Conservation (phyloP, 768 basidiomycete species). For the Sporobolomyces roseus region DNA sequence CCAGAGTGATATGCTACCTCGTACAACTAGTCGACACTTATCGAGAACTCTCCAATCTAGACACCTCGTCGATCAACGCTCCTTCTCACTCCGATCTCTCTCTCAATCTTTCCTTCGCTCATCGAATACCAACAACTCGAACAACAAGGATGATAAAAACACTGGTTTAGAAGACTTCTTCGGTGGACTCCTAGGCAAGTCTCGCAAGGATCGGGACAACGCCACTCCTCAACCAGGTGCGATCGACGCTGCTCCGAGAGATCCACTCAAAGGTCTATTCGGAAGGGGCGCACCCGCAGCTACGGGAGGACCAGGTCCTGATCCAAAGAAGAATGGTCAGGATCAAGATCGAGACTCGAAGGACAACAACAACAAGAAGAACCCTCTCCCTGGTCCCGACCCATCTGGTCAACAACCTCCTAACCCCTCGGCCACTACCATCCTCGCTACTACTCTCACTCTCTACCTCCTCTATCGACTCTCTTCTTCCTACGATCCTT, state of each 20-base stretch:
- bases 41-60: background rate
- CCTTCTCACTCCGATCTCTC: constrained; percentile 1
- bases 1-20: background rate
- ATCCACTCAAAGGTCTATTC: constrained; percentile 26
- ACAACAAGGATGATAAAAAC: constrained; percentile 4
- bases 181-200: constrained; percentile 36
- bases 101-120: constrained; percentile 4
- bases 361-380: constrained; percentile 3
- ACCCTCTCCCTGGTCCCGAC: constrained; percentile 7
- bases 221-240: constrained; percentile 21
- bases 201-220: background rate
- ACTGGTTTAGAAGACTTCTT: constrained; percentile 44
- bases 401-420: constrained; percentile 15
- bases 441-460: constrained; percentile 38
- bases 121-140: constrained; percentile 1
- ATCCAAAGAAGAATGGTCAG: constrained; percentile 15
- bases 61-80: background rate
- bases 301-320: constrained; percentile 27
- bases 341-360: constrained; percentile 11
- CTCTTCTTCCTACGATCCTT: constrained; percentile 37
- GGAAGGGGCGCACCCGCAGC: background rate
- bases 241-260: constrained; percentile 24
- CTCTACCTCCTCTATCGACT: constrained; percentile 43
- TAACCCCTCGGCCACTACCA: constrained; percentile 17
- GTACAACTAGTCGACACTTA: background rate